Base-by-base conservation (phyloP, 2,329 filamentous ascomycete species). In the Arthrobotrys iridis region DNA sequence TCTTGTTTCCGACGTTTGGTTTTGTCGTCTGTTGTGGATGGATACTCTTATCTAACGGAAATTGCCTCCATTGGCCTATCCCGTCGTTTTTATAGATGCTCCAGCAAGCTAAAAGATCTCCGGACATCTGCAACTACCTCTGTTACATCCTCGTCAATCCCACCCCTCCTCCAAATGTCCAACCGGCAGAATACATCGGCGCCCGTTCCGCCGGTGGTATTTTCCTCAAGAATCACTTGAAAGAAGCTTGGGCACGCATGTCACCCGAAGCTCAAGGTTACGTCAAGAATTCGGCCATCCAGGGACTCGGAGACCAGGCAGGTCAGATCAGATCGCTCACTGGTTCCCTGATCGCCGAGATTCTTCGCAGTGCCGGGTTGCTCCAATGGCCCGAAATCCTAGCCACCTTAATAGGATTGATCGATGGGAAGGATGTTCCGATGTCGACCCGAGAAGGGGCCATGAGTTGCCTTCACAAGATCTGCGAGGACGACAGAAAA, bases 51-150 rank as follows among this genome's bases (percentile, higher is more conserved):
- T 75, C 71, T 75, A 75, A 75, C 71, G 35, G 63, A 52, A 75
- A 75, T 52, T 74, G 71, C 71, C 71, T 75, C 63, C 63, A 64
- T 63, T 75, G 71, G 71, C 71, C 63, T 62, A 33, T 55, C 48
- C 28, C 62, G 37, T 68, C 46, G 50, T 68, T 58, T 50, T 18
- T 73, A 40, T 80, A 98, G 95, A 96, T 98, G 92, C 91, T 99
- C 79, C 86, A 88, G 78, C 91, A 96, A 84, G 95, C 94, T 76
- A 96, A 92, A 82, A 84, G 86, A 60, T 95, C 92, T 8, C 93
- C 93, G 55, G 94, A 98, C 82, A 92, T 97, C 85, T 94, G 96
- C 85, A 98, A 98, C 84, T 99, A 99, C 83, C 89, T 99, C 46
- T 91, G 92, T 79, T 97, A 91, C 83, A 88, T 99, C 77, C 92